Conservation (phyloP, 2,329 filamentous ascomycete species). For the Myrmaecium sp. region DNA sequence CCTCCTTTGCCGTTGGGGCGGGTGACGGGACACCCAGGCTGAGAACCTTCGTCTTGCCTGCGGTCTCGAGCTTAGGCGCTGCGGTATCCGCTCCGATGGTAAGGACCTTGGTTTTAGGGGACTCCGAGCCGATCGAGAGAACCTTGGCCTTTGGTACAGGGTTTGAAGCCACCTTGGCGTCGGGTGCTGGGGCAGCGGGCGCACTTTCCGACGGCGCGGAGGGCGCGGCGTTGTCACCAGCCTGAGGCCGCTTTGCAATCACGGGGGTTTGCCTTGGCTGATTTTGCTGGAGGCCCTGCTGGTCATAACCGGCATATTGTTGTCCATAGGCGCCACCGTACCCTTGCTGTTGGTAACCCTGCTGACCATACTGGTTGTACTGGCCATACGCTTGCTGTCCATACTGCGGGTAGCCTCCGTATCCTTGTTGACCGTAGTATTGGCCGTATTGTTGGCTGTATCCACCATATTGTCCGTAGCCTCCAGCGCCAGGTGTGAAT, state of each 20-base stretch:
- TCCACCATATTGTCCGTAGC: slow-evolving; percentile 39
- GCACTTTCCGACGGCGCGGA: too few species aligned
- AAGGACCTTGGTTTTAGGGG: slow-evolving; percentile 47
- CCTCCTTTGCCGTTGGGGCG: slow-evolving; percentile 29
- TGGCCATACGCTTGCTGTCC: slow-evolving; percentile 11
- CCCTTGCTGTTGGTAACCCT: slow-evolving; percentile 23
- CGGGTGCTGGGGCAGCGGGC: slow-evolving; percentile 23
- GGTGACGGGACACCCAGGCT: slow-evolving; percentile 44
- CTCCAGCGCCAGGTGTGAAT: slow-evolving; percentile 60
- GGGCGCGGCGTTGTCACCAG: slow-evolving; percentile 32
- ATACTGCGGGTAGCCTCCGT: slow-evolving; percentile 10
- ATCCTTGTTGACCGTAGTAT: slow-evolving; percentile 14
- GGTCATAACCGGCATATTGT: slow-evolving; percentile 4
- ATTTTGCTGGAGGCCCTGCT: slow-evolving; percentile 9
- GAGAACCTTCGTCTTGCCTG: slow-evolving; percentile 49
- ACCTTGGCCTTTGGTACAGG: slow-evolving; percentile 19
- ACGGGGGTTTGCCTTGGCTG: slow-evolving; percentile 29
- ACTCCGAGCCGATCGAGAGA: slow-evolving; percentile 9
- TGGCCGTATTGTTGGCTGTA: slow-evolving; percentile 20
- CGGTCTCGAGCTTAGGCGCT: slow-evolving; percentile 36
- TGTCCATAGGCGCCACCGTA: slow-evolving; percentile 1
- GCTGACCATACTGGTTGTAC: slow-evolving; percentile 33
- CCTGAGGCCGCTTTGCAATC: slow-evolving; percentile 45
- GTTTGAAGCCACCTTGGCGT: slow-evolving; percentile 19
- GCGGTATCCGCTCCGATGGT: slow-evolving; percentile 39